These are phyloP conservation scores for Diaporthe sp. DNA, from an alignment of 2,329 filamentous ascomycete genomes.

Conservation along the genomic window DNA sequence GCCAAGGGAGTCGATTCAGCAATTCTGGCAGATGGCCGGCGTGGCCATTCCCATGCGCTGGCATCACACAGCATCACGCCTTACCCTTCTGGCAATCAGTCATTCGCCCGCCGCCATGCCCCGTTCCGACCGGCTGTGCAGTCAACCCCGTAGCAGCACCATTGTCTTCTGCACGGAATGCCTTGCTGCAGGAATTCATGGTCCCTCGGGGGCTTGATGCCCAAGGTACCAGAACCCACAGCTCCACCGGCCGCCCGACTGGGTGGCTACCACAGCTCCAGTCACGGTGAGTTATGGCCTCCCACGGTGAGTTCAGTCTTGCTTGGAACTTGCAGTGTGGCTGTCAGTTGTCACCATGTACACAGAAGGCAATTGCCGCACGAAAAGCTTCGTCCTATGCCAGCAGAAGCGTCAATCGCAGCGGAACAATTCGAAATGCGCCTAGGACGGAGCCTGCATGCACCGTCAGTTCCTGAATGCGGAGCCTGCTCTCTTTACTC, in stretches of 20 bases:
- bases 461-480: slow-evolving; percentile 32
- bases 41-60: slow-evolving; percentile 37
- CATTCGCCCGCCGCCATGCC: slow-evolving; percentile 43
- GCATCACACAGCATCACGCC: slow-evolving; percentile 48
- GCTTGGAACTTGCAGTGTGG: not conserved
- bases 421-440: slow-evolving; percentile 5
- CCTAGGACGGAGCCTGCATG: slow-evolving; percentile 27
- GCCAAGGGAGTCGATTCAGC: slow-evolving; percentile 33
- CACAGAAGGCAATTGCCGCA: slow-evolving; percentile 4
- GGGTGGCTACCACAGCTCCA: not conserved
- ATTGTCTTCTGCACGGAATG: slow-evolving; percentile 45
- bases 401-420: slow-evolving; percentile 21
- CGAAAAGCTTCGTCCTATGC: slow-evolving; percentile 1
- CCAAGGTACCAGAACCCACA: slow-evolving; percentile 52
- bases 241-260: slow-evolving; percentile 43
- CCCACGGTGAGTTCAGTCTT: slow-evolving; percentile 5
- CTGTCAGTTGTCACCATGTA: not conserved
- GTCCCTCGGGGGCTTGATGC: slow-evolving; percentile 57
- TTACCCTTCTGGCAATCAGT: slow-evolving; percentile 43
- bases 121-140: slow-evolving; percentile 48
- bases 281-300: not conserved
- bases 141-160: slow-evolving; percentile 46
- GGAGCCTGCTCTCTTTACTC: slow-evolving; percentile 34
- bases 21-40: slow-evolving; percentile 46
- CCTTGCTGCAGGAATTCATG: slow-evolving; percentile 49